Base-by-base conservation (phyloP, 441 rosid species). In the Euphorbia celastroides region DNA sequence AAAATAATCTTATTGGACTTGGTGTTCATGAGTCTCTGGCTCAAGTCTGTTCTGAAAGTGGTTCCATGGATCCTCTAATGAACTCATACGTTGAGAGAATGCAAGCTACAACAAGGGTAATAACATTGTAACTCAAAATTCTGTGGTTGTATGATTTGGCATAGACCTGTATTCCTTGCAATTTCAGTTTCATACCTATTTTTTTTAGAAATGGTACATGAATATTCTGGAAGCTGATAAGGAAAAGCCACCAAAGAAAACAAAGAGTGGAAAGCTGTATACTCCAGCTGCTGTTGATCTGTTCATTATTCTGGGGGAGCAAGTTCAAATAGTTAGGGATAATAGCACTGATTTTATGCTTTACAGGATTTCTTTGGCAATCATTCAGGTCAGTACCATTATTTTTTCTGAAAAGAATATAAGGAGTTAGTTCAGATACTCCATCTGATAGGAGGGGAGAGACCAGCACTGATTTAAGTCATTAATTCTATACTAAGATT, bases 231-330 rank as follows among this genome's bases (percentile, higher is more conserved):
- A 86, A 78, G 97, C 94, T 71, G 99, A 95, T 78, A 92, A 95
- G 79, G 88, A 83, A 72, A 96, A 92, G 71, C 93, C 95, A 67
- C 99, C 98, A 56, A 95, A 95, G 86, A 95, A 88, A 82, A 92
- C 96, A 42, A 97, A 95, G 68, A 98, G 92, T 70, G 99, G 98
- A 60, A 95, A 95, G 82, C 83, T 95, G 70, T 95, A 92, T 75
- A 95, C 99, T 68, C 98, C 98, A 57, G 98, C 99, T 80, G 99
- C 99, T 60, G 98, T 95, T 77, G 99, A 95, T 81, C 78, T 95
- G 70, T 92, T 95, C 81, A 92, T 98, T 83, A 95, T 95, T 75
- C 92, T 95, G 31, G 97, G 89, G 75, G 99, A 95, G 85, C 98
- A 92, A 83, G 98, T 95, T 80, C 97, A 95, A 83, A 92, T 87